Evolutionary conservation across 2,329 filamentous ascomycete species (phyloP).

Genomic region (Albifimbria verrucaria): DNA sequence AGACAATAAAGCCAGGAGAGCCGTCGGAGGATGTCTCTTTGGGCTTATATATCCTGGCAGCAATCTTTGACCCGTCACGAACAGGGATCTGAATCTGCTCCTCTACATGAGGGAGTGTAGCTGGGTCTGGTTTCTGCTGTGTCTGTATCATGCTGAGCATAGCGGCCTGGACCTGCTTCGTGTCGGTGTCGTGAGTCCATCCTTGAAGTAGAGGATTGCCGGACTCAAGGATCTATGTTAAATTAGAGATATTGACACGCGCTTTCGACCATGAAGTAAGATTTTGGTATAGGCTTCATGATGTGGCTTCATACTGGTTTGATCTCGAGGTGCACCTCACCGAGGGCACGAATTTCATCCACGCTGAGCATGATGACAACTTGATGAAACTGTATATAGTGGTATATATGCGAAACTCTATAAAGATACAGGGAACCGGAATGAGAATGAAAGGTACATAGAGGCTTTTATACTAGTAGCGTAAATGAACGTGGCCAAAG

Average conservation of each 20-base stretch:
- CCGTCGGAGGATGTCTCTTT: slow-evolving; percentile 9
- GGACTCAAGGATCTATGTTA: slow-evolving; percentile 8
- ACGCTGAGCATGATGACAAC: slow-evolving; percentile 21
- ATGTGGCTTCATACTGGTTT: slow-evolving; percentile 12
- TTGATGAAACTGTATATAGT: too few relatives aligned
- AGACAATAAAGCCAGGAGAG: slow-evolving; percentile 20
- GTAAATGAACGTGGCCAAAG: too few relatives aligned
- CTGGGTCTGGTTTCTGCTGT: slow-evolving; percentile 9
- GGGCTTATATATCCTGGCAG: slow-evolving; percentile 18
- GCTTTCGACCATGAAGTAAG: too few relatives aligned
- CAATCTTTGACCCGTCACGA: slow-evolving; percentile 16
- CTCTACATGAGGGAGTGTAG: slow-evolving; percentile 12
- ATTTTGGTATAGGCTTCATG: too few relatives aligned
- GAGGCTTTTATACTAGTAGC: too few relatives aligned
- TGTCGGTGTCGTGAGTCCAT: slow-evolving; percentile 19
- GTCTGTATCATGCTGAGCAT: slow-evolving; percentile 12
- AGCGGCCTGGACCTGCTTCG: slow-evolving; percentile 14
- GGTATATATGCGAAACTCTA: too few relatives aligned
- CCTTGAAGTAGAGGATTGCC: slow-evolving; percentile 12
- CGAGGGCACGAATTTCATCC: slow-evolving; percentile 19
- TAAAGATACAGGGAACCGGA: too few relatives aligned
- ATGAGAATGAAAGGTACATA: too few relatives aligned
- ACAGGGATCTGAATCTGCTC: slow-evolving; percentile 18
- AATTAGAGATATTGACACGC: background rate
- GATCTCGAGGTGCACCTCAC: slow-evolving; percentile 14